phyloP scores from a whole-genome alignment of 164 flowering plant genomes.

The Litsea cubeba region DNA sequence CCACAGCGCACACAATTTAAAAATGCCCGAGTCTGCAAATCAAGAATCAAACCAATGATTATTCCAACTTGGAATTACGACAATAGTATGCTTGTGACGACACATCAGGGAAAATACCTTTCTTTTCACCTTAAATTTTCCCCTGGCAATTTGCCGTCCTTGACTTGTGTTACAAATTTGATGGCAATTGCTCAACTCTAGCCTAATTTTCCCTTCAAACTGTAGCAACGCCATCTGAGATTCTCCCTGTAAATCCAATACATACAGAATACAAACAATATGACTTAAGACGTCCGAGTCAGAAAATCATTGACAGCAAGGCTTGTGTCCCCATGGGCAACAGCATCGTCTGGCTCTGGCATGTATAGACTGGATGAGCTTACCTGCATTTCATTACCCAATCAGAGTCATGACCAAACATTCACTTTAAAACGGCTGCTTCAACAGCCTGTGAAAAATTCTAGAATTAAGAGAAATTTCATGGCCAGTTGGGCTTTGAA shows the following conservation, averaged over 20 bases:
- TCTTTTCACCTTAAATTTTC: neutral
- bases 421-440: too few relatives aligned
- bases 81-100: neutral
- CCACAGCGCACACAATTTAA: too few relatives aligned
- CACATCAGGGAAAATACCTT: neutral
- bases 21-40: neutral
- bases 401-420: neutral
- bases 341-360: conserved; percentile 99
- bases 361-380: conserved; percentile 69
- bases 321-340: conserved; percentile 86
- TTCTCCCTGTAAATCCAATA: conserved; percentile 1
- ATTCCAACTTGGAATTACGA: neutral
- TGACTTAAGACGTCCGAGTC: conserved; percentile 45
- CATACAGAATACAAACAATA: conserved; percentile 19
- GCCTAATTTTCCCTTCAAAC: neutral
- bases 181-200: neutral
- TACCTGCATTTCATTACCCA: conserved; percentile 39
- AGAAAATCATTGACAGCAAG: conserved; percentile 97
- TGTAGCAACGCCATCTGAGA: neutral
- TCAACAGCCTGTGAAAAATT: too few relatives aligned
- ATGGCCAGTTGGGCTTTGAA: neutral
- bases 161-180: neutral
- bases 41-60: neutral
- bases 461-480: neutral
- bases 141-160: neutral